Evolutionary conservation across 495 filamentous ascomycete species (phyloP).

Genomic region (Podospora appendiculata): DNA sequence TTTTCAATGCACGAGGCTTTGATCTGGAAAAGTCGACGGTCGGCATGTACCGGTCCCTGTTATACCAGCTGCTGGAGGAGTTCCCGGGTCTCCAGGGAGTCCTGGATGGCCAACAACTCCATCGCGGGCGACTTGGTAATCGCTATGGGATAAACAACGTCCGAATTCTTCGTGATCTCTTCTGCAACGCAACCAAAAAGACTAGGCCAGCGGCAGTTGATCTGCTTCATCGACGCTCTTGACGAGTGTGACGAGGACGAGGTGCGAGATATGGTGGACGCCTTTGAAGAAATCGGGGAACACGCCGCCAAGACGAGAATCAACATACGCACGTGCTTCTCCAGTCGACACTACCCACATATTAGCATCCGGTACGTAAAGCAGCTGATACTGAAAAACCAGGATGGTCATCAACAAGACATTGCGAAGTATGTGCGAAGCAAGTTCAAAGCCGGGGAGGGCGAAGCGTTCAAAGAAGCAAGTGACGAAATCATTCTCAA

Average conservation of each 20-base stretch:
- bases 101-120: too few relatives aligned
- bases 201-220: conserved; percentile 8
- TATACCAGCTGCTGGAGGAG: conserved; percentile 22
- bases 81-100: too few relatives aligned
- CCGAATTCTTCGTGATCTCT: too few relatives aligned
- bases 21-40: conserved; percentile 40
- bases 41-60: conserved; percentile 51
- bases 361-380: conserved; percentile 29
- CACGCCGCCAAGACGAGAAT: background rate
- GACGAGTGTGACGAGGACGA: conserved; percentile 34
- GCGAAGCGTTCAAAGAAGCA: background rate
- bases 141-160: too few relatives aligned
- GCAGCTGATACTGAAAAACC: conserved; percentile 14
- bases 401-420: conserved; percentile 17
- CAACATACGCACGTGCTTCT: conserved; percentile 31
- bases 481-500: conserved; percentile 14
- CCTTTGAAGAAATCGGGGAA: conserved; percentile 24
- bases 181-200: conserved; percentile 20
- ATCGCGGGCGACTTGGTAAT: too few relatives aligned
- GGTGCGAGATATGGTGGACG: conserved; percentile 26
- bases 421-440: conserved; percentile 14
- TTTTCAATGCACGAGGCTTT: conserved; percentile 30
- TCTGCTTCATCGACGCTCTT: conserved; percentile 36
- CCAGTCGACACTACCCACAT: conserved; percentile 45
- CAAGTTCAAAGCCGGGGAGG: conserved; percentile 12